Base-by-base conservation (phyloP, 108 stramenopile species). In the Seminavis robusta region DNA sequence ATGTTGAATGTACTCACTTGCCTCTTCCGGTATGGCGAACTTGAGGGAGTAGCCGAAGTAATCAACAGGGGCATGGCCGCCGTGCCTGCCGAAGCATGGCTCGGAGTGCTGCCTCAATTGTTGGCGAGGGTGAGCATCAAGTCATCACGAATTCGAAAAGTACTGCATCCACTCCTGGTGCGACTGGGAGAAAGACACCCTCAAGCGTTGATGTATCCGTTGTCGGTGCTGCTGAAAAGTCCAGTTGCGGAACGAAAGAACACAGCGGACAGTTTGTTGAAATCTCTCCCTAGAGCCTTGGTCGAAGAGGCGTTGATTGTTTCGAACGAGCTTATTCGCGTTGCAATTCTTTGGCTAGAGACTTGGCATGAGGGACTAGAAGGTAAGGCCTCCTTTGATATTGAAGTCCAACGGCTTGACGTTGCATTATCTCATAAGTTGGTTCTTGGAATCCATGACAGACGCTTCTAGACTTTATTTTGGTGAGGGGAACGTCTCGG, bases 261-360 rank as follows among this genome's bases (percentile, higher is more conserved):
- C 21, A 95, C 97, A 1, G 99, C 97, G 7, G 91, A 92, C 57
- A 75, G 59, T 49, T 71, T 99, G 26, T 90, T 99, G 85, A 77
- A 79, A 49, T 77, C 88, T 16, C 60, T 99, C 19, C n/a, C n/a
- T n/a, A 71, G 78, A 40, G 81, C 76, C 11, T 63, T 99, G 33
- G 95, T 96, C 6, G 94, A 96, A 59, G 93, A 99, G 60, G 94
- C 98, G 5, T 62, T 88, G 4, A 72, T 97, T 74, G 99, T 99
- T 1, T 94, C 92, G 27, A 77, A 87, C 5, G 98, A 99, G 62
- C 76, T 99, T 17, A 97, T 99, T 41, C 84, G 96, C n/a, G 95
- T 99, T n/a, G 96, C 97, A 34, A 98, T 99, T 37, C 76, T 98
- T 20, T 98, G 98, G 98, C 73, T 92, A n/a, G 99, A 99, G 68